Conservation (phyloP, 306 rosid species). For the Castanea sativa region DNA sequence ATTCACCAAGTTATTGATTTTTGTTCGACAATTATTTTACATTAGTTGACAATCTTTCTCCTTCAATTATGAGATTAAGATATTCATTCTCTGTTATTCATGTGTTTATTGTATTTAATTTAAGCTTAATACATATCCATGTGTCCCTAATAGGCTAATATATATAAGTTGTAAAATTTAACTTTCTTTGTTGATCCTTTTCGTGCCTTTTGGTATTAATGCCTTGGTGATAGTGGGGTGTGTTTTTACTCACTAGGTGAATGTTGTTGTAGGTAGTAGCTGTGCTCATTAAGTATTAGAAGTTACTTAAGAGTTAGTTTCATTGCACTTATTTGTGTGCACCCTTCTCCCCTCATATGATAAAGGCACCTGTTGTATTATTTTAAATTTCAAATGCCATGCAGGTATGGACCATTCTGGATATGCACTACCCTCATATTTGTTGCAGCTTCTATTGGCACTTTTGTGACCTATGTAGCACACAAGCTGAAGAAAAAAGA, state of each 20-base stretch:
- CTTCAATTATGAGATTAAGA: not conserved
- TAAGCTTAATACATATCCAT: not conserved
- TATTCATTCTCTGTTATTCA: not conserved
- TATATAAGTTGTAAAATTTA: not conserved
- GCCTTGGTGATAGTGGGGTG: not conserved
- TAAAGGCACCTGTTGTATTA: not conserved
- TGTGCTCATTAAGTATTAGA: not conserved
- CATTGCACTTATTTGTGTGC: not conserved
- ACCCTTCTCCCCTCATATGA: not conserved
- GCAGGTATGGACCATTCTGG: constrained; percentile 99
- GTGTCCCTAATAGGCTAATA: not conserved
- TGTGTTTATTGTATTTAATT: no score
- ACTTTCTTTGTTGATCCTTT: not conserved
- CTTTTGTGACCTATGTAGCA: constrained; percentile 85
- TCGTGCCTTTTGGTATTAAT: not conserved
- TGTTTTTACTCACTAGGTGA: not conserved
- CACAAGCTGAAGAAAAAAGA: constrained; percentile 75
- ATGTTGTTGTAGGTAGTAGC: not conserved
- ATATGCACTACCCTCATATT: constrained; percentile 93
- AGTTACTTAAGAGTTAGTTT: not conserved
- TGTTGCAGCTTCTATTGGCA: constrained; percentile 92
- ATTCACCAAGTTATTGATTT: not conserved
- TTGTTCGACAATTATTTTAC: not conserved
- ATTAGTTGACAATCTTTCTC: not conserved
- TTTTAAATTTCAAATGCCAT: constrained; percentile 12